Percentiles rank a stretch among this genome's conserved stretches.
These are phyloP conservation scores for Ustulina deusta DNA, from an alignment of 2,329 filamentous ascomycete species.

Conservation along the genomic window DNA sequence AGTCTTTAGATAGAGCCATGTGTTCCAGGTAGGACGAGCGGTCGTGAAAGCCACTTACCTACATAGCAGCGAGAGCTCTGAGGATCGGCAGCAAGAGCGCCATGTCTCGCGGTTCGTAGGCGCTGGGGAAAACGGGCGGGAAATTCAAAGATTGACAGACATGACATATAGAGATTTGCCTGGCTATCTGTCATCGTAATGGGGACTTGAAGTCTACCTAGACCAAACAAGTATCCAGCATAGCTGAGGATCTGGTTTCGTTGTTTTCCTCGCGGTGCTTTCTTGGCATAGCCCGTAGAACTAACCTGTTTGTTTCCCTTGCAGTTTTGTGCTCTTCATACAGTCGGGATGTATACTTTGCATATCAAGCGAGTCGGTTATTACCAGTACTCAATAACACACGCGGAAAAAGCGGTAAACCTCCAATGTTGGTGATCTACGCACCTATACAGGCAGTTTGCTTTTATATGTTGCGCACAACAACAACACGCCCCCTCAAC, in stretches of 20 bases:
- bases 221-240: neutral
- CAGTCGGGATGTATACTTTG: neutral
- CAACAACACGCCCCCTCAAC: constrained; percentile 13
- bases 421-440: neutral
- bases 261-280: neutral
- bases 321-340: neutral
- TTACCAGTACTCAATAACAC: neutral
- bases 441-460: constrained; percentile 16
- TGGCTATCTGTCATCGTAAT: neutral
- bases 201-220: neutral
- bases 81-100: constrained; percentile 1
- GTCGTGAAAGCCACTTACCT: constrained; percentile 16
- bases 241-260: neutral
- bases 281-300: neutral
- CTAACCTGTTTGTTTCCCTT: constrained; percentile 5
- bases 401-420: neutral
- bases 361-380: neutral
- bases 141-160: neutral
- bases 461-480: constrained; percentile 2
- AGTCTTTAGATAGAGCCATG: constrained; percentile 47
- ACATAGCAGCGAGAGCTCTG: constrained; percentile 15
- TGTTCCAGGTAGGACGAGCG: constrained; percentile 49
- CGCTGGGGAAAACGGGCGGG: neutral
- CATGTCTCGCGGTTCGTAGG: neutral
- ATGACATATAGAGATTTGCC: neutral